Evolutionary conservation across 2,329 filamentous ascomycete genomes (phyloP), one percentile per base, ranked within the genome.

Genomic region (Ceratocystis destructans): DNA sequence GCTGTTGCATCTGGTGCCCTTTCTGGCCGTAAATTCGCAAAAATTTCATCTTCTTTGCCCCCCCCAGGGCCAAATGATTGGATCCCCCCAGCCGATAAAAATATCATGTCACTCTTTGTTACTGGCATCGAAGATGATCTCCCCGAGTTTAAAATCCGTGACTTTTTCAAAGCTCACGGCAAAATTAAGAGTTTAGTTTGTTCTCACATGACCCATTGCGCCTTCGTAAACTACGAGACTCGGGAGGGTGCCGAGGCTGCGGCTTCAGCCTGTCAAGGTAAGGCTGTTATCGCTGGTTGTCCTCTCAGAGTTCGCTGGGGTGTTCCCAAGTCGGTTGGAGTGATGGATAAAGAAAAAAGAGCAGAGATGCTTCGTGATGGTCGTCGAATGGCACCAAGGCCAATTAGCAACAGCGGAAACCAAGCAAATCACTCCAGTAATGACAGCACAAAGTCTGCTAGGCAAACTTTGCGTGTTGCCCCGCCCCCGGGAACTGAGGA

Each of bases 91-190:
- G 78, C 83, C 2, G 93, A 99, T 73, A 83, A 80, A 66, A 94
- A 89, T 68, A 88, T 99, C 73, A 96, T 90, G 71, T 96, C 93
- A 0, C 82, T 99, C 0, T 99, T 99, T 73, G 83, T 97, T 37
- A 96, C 93, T 0, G 95, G 94, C 7, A 86, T 99, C 1, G 94
- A 99, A 75, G 94, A 99, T 73, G 94, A 99, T 72, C 80, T 99
- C 5, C 92, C 93, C 1, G 94, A 99, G 75, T 87, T 92, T 76
- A 91, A 92, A 72, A 80, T 99, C 31, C 88, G 94, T 61, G 87
- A 90, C 1, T 94, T 95, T 75, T 99, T 99, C 79, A 85, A 90
- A 68, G 83, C 84, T 20, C 91, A 92, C 72, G 94, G 94, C 69
- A 90, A 93, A 73, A 87, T 99, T 68, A 89, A 94, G 72, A 96